Conservation (phyloP, 108 stramenopile species). For the Stephanodiscus triporus region DNA sequence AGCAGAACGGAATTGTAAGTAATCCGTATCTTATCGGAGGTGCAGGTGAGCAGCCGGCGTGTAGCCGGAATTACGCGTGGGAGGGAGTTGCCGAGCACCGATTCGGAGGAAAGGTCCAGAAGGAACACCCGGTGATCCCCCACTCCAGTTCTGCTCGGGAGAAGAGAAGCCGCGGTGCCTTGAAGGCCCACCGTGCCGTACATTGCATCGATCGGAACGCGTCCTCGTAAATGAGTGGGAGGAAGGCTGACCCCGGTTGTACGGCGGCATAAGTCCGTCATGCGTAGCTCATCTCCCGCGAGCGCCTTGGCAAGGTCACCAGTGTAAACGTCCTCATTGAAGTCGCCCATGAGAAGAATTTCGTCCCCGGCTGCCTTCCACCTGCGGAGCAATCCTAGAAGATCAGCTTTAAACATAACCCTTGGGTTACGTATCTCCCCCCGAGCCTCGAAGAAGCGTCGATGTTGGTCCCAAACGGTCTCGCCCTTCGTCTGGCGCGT, state of each 20-base stretch:
- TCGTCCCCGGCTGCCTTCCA: slow-evolving; percentile 1
- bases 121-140: slow-evolving; percentile 32
- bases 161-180: neutral
- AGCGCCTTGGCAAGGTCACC: neutral
- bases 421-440: slow-evolving; percentile 3
- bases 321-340: slow-evolving; percentile 8
- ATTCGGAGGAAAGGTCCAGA: slow-evolving; percentile 4
- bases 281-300: neutral
- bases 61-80: neutral
- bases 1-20: slow-evolving; percentile 4
- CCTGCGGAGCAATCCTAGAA: neutral
- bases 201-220: slow-evolving; percentile 12
- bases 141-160: slow-evolving; percentile 6
- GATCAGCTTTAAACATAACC: neutral
- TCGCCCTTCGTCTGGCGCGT: neutral
- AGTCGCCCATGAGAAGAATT: slow-evolving; percentile 3
- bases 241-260: too few relatives aligned
- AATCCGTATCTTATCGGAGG: neutral
- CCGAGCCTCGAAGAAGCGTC: neutral
- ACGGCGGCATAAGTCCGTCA: too few relatives aligned
- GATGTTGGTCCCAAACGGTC: slow-evolving; percentile 17
- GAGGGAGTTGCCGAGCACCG: slow-evolving; percentile 11
- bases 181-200: slow-evolving; percentile 9
- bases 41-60: slow-evolving; percentile 3
- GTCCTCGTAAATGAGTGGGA: neutral